Conservation (phyloP, 2,329 filamentous ascomycete species). For the Saccharata proteae region DNA sequence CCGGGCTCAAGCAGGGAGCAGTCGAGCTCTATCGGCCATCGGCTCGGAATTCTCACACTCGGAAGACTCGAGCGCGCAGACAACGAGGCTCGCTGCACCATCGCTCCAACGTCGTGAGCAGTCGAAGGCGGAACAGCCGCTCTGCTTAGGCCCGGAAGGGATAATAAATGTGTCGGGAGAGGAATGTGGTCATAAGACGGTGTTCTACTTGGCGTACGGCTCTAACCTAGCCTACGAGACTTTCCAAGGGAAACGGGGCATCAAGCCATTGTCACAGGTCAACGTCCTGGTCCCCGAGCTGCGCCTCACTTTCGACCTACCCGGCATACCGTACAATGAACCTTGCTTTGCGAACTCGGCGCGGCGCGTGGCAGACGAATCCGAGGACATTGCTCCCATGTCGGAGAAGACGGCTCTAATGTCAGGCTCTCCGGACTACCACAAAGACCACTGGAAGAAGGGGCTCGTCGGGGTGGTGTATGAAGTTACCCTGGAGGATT, state of each 20-base stretch:
- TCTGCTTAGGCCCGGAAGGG: too few species aligned
- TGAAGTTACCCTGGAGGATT: slow-evolving; percentile 77
- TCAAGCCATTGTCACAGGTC: slow-evolving; percentile 67
- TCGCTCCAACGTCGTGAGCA: too few species aligned
- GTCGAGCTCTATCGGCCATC: too few species aligned
- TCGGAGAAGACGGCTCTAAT: slow-evolving; percentile 17
- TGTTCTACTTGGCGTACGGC: slow-evolving; percentile 57
- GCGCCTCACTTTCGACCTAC: slow-evolving; percentile 70
- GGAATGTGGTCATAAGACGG: too few species aligned
- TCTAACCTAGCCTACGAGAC: slow-evolving; percentile 76
- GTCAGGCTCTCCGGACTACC: slow-evolving; percentile 22
- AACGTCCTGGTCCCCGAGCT: slow-evolving; percentile 74
- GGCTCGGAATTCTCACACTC: too few species aligned
- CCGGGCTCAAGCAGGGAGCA: too few species aligned
- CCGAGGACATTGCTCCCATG: slow-evolving; percentile 19
- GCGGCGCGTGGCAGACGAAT: slow-evolving; percentile 32
- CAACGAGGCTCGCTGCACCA: too few species aligned
- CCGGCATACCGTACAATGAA: slow-evolving; percentile 75
- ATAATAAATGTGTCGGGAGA: too few species aligned
- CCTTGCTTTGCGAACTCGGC: slow-evolving; percentile 84
- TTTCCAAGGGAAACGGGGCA: slow-evolving; percentile 65
- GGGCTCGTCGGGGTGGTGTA: slow-evolving; percentile 89
- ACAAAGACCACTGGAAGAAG: slow-evolving; percentile 59
- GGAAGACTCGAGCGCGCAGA: too few species aligned
- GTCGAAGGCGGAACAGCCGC: too few species aligned